Evolutionary conservation across 257 asterid genomes (phyloP).

Genomic region (Linaria vulgaris): DNA sequence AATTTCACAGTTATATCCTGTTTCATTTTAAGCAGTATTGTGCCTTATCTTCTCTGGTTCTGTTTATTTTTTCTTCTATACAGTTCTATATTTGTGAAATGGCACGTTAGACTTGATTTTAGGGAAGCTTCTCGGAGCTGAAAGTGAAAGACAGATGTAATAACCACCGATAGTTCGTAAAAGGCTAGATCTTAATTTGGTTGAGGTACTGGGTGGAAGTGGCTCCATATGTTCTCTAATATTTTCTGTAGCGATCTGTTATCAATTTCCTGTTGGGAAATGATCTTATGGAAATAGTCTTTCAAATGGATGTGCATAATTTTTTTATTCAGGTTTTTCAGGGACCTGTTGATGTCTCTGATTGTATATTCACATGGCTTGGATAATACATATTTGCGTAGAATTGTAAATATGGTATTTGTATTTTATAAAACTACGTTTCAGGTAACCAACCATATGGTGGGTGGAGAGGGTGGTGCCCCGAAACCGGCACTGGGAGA

Average conservation of each 20-base stretch:
- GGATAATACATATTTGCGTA: not conserved
- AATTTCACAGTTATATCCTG: slow-evolving; percentile 23
- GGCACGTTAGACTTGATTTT: not conserved
- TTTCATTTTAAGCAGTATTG: slow-evolving; percentile 6
- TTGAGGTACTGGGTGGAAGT: no score
- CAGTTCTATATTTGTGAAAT: slow-evolving; percentile 4
- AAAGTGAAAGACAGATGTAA: not conserved
- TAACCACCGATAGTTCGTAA: not conserved
- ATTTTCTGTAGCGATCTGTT: no score
- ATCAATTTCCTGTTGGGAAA: not conserved
- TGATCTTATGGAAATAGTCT: not conserved
- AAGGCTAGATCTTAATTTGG: no score
- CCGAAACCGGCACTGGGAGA: slow-evolving; percentile 87
- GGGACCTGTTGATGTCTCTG: not conserved
- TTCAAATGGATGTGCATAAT: not conserved
- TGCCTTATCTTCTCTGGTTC: not conserved
- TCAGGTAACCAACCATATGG: slow-evolving; percentile 91
- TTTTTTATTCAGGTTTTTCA: not conserved
- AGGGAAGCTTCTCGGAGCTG: not conserved
- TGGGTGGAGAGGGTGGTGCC: slow-evolving; percentile 69
- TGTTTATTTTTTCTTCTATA: not conserved
- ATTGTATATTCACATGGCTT: not conserved
- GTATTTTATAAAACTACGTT: slow-evolving; percentile 14
- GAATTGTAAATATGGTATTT: not conserved
- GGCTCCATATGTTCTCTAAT: no score